Percentiles rank a stretch among this genome's conserved stretches.
Conservation (phyloP, 208 protist genomes). For the Vickermania spadyakhi region DNA sequence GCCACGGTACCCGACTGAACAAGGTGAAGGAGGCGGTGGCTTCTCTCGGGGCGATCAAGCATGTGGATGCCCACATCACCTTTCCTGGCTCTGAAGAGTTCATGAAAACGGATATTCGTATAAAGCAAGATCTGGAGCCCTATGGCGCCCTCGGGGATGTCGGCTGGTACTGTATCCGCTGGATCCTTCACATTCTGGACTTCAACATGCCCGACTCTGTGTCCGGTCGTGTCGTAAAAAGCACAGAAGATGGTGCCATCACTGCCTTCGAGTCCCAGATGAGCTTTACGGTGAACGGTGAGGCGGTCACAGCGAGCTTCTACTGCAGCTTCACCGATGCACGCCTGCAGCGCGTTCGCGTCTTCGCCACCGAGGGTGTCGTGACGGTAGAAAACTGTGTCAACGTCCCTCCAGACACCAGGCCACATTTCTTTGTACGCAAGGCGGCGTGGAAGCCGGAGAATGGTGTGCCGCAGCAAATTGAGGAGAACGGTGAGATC, state of each 20-base stretch:
- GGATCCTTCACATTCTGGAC: slow-evolving; percentile 51
- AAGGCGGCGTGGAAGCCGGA: slow-evolving; percentile 4
- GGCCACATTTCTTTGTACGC: slow-evolving; percentile 19
- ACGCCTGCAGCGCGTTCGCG: slow-evolving; percentile 44
- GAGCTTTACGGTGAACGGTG: slow-evolving; percentile 20
- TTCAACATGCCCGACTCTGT: slow-evolving; percentile 42
- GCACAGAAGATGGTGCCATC: slow-evolving; percentile 30
- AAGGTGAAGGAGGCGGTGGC: slow-evolving; percentile 23
- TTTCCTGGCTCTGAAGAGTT: slow-evolving; percentile 39
- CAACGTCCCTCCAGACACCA: slow-evolving; percentile 23
- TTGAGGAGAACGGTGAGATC: slow-evolving; percentile 11
- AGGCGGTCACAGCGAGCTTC: slow-evolving; percentile 37
- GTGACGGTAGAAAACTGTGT: slow-evolving; percentile 49
- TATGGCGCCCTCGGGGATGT: slow-evolving; percentile 59
- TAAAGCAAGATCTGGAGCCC: slow-evolving; percentile 43
- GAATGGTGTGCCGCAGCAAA: slow-evolving; percentile 14
- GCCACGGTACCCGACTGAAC: slow-evolving; percentile 40
- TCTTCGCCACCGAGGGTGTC: slow-evolving; percentile 33
- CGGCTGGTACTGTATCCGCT: slow-evolving; percentile 73
- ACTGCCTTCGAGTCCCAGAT: slow-evolving; percentile 48
- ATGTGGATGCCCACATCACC: slow-evolving; percentile 44
- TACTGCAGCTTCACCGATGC: slow-evolving; percentile 46
- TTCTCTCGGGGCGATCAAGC: slow-evolving; percentile 23
- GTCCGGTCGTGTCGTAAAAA: slow-evolving; percentile 30
- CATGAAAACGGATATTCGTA: slow-evolving; percentile 42